Evolutionary conservation across 1,284 basidiomycete genomes (phyloP).

Genomic region (Wolfiporia cocos): DNA sequence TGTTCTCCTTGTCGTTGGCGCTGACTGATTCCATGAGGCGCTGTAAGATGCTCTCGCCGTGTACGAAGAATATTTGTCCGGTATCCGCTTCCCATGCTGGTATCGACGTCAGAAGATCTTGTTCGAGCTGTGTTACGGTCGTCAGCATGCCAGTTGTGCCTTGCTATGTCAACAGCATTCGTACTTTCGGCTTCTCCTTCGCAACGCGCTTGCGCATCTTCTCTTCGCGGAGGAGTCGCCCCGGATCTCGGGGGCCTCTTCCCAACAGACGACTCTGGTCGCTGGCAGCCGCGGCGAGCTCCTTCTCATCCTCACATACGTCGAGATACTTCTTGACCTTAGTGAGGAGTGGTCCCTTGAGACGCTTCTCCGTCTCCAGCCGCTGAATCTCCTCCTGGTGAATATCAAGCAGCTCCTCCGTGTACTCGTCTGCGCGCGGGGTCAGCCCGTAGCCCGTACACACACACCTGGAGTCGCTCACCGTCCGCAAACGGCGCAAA

Average conservation of each 20-base stretch:
- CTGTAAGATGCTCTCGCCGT: conserved; percentile 80
- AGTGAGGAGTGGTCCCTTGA: conserved; percentile 73
- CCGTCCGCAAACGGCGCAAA: conserved; percentile 81
- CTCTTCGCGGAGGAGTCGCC: conserved; percentile 83
- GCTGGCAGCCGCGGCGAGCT: conserved; percentile 74
- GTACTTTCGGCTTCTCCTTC: conserved; percentile 89
- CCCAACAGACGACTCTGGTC: conserved; percentile 76
- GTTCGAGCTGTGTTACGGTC: conserved; percentile 74
- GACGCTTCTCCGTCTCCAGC: conserved; percentile 74
- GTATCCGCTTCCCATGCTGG: conserved; percentile 87
- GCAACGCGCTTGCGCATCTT: conserved; percentile 97
- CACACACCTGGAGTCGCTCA: conserved; percentile 26
- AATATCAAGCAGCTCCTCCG: conserved; percentile 80
- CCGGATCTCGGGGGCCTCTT: conserved; percentile 75
- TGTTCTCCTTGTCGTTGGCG: conserved; percentile 72
- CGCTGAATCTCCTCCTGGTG: conserved; percentile 87
- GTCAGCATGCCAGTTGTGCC: conserved; percentile 1
- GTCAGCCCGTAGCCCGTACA: background rate
- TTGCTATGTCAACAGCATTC: conserved; percentile 18
- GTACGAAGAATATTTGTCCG: conserved; percentile 76
- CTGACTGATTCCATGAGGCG: conserved; percentile 67
- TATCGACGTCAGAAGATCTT: conserved; percentile 75
- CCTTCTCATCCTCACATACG: conserved; percentile 87
- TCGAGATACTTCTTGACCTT: conserved; percentile 86
- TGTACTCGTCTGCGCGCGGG: conserved; percentile 61